Percentiles rank a stretch among this genome's conserved stretches.
These are phyloP conservation scores for Misopates orontium DNA, from an alignment of 257 asterid species.

Conservation along the genomic window DNA sequence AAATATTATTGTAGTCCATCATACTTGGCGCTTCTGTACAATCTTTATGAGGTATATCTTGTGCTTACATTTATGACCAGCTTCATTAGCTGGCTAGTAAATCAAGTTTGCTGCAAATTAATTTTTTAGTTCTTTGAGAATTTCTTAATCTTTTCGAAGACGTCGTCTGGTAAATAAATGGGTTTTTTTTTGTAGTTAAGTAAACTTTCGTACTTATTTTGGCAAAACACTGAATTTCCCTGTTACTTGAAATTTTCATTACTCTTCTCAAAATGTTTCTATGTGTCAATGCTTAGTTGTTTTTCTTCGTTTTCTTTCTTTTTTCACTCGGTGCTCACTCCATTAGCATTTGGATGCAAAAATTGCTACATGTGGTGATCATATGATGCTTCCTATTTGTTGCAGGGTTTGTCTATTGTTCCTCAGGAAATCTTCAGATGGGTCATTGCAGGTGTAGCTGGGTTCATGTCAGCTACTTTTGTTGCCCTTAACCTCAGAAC, in stretches of 20 bases:
- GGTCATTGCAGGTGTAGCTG: constrained; percentile 90
- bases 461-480: constrained; percentile 90
- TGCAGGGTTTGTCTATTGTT: constrained; percentile 88
- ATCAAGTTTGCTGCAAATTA: no score
- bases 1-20: no score
- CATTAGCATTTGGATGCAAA: background rate
- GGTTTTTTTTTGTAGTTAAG: background rate
- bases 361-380: background rate
- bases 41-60: no score
- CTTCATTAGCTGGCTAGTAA: no score
- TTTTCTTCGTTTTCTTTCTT: constrained; percentile 8
- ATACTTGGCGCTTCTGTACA: no score
- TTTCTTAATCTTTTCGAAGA: constrained; percentile 5
- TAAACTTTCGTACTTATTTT: background rate
- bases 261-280: background rate
- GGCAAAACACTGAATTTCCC: constrained; percentile 1
- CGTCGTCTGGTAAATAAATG: background rate
- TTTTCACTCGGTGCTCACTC: background rate
- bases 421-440: constrained; percentile 88
- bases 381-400: constrained; percentile 13
- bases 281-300: constrained; percentile 14
- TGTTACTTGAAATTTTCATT: background rate
- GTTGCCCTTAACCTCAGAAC: constrained; percentile 84
- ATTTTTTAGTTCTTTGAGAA: background rate
- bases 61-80: no score